phyloP scores from a whole-genome alignment of 805 yeast genomes.

The Saturnispora sanitii region DNA sequence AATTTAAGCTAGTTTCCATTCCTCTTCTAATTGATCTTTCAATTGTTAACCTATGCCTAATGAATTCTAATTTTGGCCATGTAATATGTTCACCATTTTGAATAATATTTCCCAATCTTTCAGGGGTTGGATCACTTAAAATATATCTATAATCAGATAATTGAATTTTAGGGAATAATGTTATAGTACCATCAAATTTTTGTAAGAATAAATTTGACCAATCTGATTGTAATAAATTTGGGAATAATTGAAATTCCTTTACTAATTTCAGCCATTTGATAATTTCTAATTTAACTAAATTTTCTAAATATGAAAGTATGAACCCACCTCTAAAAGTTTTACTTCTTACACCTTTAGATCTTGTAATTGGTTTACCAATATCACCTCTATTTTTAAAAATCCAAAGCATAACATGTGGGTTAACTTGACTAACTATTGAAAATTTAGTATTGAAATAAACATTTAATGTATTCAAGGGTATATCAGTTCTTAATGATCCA shows the following conservation, averaged over 20 bases:
- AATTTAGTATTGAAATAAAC: constrained; percentile 69
- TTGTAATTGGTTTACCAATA: constrained; percentile 67
- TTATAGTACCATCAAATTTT: constrained; percentile 63
- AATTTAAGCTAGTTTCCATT: constrained; percentile 11
- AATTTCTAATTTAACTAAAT: constrained; percentile 59
- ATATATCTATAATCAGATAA: constrained; percentile 53
- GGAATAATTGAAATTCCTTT: constrained; percentile 55
- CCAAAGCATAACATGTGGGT: constrained; percentile 71
- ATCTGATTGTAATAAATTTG: constrained; percentile 61
- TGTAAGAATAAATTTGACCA: constrained; percentile 76
- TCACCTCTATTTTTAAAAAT: constrained; percentile 73
- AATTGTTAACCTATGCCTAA: constrained; percentile 52
- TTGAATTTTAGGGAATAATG: constrained; percentile 62
- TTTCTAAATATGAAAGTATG: constrained; percentile 61
- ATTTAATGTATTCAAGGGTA: constrained; percentile 65
- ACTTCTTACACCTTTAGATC: constrained; percentile 32
- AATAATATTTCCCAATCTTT: constrained; percentile 45
- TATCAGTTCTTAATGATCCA: constrained; percentile 70
- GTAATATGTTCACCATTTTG: constrained; percentile 54
- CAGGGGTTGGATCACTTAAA: constrained; percentile 57
- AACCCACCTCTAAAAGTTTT: constrained; percentile 68
- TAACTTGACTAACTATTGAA: constrained; percentile 70
- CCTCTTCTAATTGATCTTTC: constrained; percentile 56
- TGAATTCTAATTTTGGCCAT: constrained; percentile 56
- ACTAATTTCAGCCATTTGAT: constrained; percentile 67